These are phyloP conservation scores for Ceratobasidium papillatum DNA, from an alignment of 1,284 basidiomycete species.

Conservation along the genomic window DNA sequence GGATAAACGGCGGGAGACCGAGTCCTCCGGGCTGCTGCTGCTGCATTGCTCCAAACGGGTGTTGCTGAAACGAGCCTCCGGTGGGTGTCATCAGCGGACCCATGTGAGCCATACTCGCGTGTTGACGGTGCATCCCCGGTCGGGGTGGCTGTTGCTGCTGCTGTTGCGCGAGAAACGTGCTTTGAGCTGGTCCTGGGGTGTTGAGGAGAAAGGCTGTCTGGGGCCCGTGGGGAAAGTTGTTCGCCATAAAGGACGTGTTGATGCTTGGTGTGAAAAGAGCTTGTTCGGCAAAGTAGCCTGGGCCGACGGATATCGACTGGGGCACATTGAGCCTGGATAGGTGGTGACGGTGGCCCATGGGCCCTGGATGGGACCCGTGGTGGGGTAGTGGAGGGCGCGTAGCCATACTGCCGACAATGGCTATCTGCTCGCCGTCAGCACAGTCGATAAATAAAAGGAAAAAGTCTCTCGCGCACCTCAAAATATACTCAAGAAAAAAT, in stretches of 20 bases:
- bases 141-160: neutral
- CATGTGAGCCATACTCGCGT: constrained; percentile 42
- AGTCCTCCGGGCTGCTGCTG: constrained; percentile 25
- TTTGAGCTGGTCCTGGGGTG: constrained; percentile 23
- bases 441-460: neutral
- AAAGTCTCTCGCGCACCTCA: neutral
- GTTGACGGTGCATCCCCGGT: constrained; percentile 21
- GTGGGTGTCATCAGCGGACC: constrained; percentile 20
- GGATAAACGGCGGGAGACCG: constrained; percentile 23
- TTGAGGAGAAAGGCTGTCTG: constrained; percentile 28
- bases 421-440: constrained; percentile 1
- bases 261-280: constrained; percentile 24
- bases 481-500: constrained; percentile 34
- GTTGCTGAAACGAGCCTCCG: constrained; percentile 34
- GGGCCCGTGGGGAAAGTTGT: constrained; percentile 37
- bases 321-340: constrained; percentile 18
- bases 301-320: constrained; percentile 23
- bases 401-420: constrained; percentile 29
- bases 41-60: constrained; percentile 28
- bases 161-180: constrained; percentile 30
- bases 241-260: constrained; percentile 20
- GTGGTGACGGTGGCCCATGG: constrained; percentile 28
- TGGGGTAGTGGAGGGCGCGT: constrained; percentile 39
- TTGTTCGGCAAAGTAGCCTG: constrained; percentile 26
- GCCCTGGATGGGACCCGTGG: constrained; percentile 34